phyloP scores from a whole-genome alignment of 805 yeast species.

The Candida xiaguanensis region DNA sequence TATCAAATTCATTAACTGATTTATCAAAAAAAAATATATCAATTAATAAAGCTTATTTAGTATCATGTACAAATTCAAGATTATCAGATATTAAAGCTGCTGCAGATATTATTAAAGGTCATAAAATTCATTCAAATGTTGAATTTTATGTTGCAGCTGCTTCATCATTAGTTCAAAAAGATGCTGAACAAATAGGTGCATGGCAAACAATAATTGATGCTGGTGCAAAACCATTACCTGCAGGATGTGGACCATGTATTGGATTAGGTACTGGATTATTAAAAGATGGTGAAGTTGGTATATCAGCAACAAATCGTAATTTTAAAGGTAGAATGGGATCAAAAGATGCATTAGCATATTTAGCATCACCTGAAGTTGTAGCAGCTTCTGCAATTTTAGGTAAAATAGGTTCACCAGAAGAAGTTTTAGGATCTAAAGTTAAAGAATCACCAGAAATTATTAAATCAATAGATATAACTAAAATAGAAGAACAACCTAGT shows the following conservation, averaged over 20 bases:
- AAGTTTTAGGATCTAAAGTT: conserved; percentile 57
- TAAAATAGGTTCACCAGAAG: conserved; percentile 88
- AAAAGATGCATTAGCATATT: conserved; percentile 89
- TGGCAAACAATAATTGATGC: conserved; percentile 89
- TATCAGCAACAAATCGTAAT: conserved; percentile 96
- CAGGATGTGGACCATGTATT: conserved; percentile 99
- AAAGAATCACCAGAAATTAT: conserved; percentile 49
- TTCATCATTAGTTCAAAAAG: conserved; percentile 85
- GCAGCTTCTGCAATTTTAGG: conserved; percentile 98
- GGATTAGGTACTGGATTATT: conserved; percentile 94
- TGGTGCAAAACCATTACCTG: conserved; percentile 92
- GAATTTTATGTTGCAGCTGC: conserved; percentile 98
- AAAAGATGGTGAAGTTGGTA: conserved; percentile 96
- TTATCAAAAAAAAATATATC: conserved; percentile 69
- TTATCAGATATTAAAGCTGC: conserved; percentile 92
- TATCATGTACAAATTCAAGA: conserved; percentile 97
- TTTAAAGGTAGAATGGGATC: conserved; percentile 99
- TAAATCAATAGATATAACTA: conserved; percentile 30
- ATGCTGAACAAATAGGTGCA: conserved; percentile 87
- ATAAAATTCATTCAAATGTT: conserved; percentile 81
- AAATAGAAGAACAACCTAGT: conserved; percentile 28
- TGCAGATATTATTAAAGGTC: conserved; percentile 79
- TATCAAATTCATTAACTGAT: conserved; percentile 74
- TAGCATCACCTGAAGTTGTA: conserved; percentile 97
- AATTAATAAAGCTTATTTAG: conserved; percentile 91